Evolutionary conservation across 106 monocot genomes (phyloP), one percentile per base, ranked within the genome.

Genomic region (Narthecium ossifragum): DNA sequence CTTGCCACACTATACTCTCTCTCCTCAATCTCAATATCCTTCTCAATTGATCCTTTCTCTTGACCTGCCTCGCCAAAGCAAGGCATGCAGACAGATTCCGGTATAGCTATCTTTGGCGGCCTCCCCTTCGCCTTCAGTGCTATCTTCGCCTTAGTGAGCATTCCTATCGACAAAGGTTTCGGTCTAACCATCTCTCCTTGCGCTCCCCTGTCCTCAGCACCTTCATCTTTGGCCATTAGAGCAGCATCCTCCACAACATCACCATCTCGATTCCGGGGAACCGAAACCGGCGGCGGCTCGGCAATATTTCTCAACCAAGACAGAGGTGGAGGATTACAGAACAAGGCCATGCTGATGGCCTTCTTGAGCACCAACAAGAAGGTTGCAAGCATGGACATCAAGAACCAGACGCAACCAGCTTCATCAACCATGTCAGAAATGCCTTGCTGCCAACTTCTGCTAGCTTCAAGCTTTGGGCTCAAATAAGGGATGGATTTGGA

Each of bases 91-190:
- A 28, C 34, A 24, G 20, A 13, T 1, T 69, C 62, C 30, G 92
- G 84, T 34, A 88, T 76, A 9, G 53, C 47, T 1, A 84, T 50
- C 78, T 21, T 92, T 39, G 78, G 25, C 26, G 92, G 92, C 64
- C 92, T 78, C 61, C 32, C 69, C 59, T 64, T 79, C 55, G 13
- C 1, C 47, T 14, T 73, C 45, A 14, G 12, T 10, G 34, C 9
- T 18, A 21, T 51, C 18, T 54, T 45, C 61, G 31, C 43, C 14
- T 45, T 23, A 1, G 33, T 10, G 12, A n/a, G 51, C n/a, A 26
- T 24, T 0, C 1, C 23, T 9, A 11, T 21, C 27, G 39, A 23
- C 32, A 33, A 6, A 5, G 23, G 7, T 8, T 3, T 23, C 34
- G 9, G 14, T 14, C 56, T n/a, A n/a, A n/a, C n/a, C n/a, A n/a